Evolutionary conservation across 257 asterid genomes (phyloP).

Genomic region (Ajuga chamaepitys): DNA sequence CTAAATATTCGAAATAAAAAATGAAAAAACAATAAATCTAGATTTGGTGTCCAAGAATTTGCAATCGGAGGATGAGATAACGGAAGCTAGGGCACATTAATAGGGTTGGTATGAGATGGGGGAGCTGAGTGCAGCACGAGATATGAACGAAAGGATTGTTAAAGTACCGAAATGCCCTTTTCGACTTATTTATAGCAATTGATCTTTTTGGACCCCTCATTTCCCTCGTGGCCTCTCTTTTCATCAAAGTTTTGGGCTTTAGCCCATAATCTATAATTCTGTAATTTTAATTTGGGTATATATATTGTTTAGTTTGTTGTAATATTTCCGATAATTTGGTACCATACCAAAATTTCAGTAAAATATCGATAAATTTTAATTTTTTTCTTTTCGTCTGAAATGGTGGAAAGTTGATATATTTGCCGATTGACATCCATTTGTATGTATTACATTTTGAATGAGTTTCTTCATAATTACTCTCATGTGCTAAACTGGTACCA

Average conservation of each 20-base stretch:
- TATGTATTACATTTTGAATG: too few species aligned
- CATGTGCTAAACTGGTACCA: too few species aligned
- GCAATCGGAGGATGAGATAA: slow-evolving; percentile 1
- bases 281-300: too few species aligned
- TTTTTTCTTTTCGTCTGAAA: too few species aligned
- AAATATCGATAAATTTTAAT: too few species aligned
- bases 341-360: too few species aligned
- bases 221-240: neutral
- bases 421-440: too few species aligned
- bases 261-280: slow-evolving; percentile 10
- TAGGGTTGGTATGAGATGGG: slow-evolving; percentile 10
- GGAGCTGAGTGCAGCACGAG: slow-evolving; percentile 4
- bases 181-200: neutral
- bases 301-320: too few species aligned
- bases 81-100: slow-evolving; percentile 14
- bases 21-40: neutral
- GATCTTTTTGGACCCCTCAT: neutral
- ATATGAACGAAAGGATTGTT: neutral
- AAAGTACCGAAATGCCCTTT: slow-evolving; percentile 15
- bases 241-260: neutral
- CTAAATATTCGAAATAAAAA: neutral
- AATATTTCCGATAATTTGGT: too few species aligned
- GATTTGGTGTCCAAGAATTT: slow-evolving; percentile 9
- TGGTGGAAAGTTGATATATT: too few species aligned
- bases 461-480: too few species aligned